Conservation (phyloP, 768 basidiomycete species). For the Nevesoporus exiguus region DNA sequence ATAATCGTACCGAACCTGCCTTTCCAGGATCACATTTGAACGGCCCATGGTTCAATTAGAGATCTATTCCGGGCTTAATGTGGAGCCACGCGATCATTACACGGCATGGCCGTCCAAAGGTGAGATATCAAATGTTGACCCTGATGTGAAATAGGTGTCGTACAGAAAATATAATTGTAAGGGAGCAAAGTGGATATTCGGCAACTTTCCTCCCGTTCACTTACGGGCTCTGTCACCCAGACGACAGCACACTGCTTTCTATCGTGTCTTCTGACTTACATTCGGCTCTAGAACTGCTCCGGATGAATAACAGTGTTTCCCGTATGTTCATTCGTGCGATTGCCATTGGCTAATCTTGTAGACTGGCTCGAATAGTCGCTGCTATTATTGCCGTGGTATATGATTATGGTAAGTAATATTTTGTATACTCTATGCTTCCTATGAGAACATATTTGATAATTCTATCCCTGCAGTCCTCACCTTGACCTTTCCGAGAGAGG, state of each 20-base stretch:
- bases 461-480: constrained; percentile 1
- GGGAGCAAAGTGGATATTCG: neutral
- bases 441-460: neutral
- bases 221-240: no score
- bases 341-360: neutral
- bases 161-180: neutral
- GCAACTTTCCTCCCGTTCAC: neutral
- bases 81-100: no score
- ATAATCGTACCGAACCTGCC: no score
- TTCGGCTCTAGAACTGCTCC: neutral
- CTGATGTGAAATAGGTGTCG: no score
- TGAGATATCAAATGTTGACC: neutral
- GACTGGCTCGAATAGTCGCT: neutral
- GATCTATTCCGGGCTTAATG: no score
- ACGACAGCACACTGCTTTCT: no score
- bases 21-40: no score
- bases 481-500: constrained; percentile 5
- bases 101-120: no score
- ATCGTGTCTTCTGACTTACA: neutral
- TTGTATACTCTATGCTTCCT: neutral
- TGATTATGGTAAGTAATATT: constrained; percentile 5
- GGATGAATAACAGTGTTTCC: neutral
- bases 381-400: constrained; percentile 1
- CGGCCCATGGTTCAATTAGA: no score
- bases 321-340: neutral